Evolutionary conservation across 192 early-diverging fungal genomes (phyloP).

Genomic region (Spizellomyces sp.): DNA sequence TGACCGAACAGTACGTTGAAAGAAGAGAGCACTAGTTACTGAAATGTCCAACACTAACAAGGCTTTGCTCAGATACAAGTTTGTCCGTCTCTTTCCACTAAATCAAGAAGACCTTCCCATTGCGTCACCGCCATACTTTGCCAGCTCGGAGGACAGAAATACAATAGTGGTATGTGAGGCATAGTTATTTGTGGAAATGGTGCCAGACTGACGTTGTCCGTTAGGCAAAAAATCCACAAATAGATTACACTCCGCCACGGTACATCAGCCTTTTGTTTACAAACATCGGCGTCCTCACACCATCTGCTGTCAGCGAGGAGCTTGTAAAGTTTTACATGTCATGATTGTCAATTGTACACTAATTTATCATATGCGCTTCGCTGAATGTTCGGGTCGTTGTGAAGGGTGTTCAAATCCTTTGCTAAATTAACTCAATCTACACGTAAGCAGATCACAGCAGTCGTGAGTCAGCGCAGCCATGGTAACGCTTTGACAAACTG

Average conservation of each 20-base stretch:
- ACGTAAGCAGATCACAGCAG: no score
- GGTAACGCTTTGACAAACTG: no score
- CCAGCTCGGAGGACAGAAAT: background rate
- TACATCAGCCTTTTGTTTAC: constrained; percentile 90
- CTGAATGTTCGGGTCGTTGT: no score
- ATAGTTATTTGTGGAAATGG: background rate
- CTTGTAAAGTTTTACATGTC: constrained; percentile 26
- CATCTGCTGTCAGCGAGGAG: constrained; percentile 70
- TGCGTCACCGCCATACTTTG: constrained; percentile 17
- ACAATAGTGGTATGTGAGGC: constrained; percentile 2
- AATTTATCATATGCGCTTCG: no score
- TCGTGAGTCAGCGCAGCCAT: no score
- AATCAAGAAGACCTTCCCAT: constrained; percentile 92
- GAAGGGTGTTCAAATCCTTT: no score
- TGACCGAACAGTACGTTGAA: constrained; percentile 80
- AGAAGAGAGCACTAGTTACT: no score
- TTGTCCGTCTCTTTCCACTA: constrained; percentile 92
- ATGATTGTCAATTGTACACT: background rate
- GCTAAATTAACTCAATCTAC: no score
- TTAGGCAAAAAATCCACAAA: constrained; percentile 59
- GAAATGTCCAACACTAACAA: background rate
- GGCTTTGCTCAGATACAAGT: constrained; percentile 79
- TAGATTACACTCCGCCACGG: constrained; percentile 94
- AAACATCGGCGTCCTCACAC: constrained; percentile 89
- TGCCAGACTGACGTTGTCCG: background rate